Evolutionary conservation across 2,329 filamentous ascomycete genomes (phyloP), one percentile per base, ranked within the genome.

Genomic region (Colletotrichum orbiculare): DNA sequence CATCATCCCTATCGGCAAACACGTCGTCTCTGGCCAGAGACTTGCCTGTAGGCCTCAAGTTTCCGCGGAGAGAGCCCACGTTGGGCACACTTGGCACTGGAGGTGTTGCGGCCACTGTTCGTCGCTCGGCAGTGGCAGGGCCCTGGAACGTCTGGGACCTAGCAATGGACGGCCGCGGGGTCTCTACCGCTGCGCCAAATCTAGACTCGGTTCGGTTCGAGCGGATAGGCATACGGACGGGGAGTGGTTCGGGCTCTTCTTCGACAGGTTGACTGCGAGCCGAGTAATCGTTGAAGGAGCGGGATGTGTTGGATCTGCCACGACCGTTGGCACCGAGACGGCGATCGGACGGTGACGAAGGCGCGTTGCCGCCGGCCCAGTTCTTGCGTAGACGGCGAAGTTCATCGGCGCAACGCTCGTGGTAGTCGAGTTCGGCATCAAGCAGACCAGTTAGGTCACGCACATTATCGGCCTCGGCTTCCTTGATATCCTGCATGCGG

Each of bases 401-500:
- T 69, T 96, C 91, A 70, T 97, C 94, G 58, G 91, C 87, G 75
- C 93, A 97, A 66, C 91, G 90, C 75, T 98, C 95, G 75, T 97
- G 92, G 79, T 96, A 97, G 68, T 91, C 90, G 63, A 98, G 84
- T 79, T 98, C 92, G 45, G 93, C 91, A 67, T 98, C 94, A 55
- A 98, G 81, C 76, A 98, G 96, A 15, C 87, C 82, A 4, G 89
- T 89, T 61, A 98, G 82, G 73, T 97, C 93, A 52, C 86, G 84
- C 46, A 97, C 87, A 73, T 90, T 93, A 68, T 98, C 95, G 47
- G 83, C 85, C 78, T 98, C 95, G 25, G 93, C 87, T 72, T 97
- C 94, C 80, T 96, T 95, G 80, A 98, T 96, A 74, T 98, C 95
- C 78, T 96, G 89, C 96, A 98, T 98, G 60, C 95, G 87, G 65